Evolutionary conservation across 306 rosid genomes (phyloP), one percentile per base, ranked within the genome.

Genomic region (Rosa multiflora): DNA sequence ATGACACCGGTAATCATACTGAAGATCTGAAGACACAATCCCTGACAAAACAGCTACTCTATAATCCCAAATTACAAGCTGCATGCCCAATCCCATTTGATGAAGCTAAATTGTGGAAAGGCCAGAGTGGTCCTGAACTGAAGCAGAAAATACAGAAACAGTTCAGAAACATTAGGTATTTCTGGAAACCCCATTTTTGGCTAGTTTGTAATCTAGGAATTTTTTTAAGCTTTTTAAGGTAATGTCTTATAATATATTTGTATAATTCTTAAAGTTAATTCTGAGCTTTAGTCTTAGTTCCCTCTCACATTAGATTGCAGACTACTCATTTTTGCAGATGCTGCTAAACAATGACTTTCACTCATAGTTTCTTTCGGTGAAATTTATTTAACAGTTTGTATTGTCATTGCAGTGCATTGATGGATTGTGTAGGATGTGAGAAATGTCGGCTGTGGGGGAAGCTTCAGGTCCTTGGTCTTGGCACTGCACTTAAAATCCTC

Each of bases 361-460:
- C 8, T 64, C 70, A 20, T 5, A 12, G 8, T 73, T 35, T 26
- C 15, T 74, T 61, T 75, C 2, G 17, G 55, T 44, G 52, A 37
- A 12, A 14, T 29, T 58, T 9, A 29, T 20, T 46, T 32, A 62
- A 76, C 20, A 20, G 10, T 47, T 46, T 63, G 4, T 6, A 51
- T 72, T 70, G 81, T 75, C 78, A 80, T 73, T 87, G 83, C 92
- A 95, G 99, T 72, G 90, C 97, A 56, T 73, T 93, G 87, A 95
- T 95, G 99, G 99, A 95, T 79, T 95, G 99, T 80, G 89, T 95
- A 35, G 98, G 99, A 78, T 95, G 99, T n/a, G 99, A 95, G 91
- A 95, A 95, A 84, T 95, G 99, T 81, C 89, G 99, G 32, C 86
- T 95, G 55, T 95, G 99, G 99, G 99, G 99, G 73, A 95, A 95